These are phyloP conservation scores for Rubia tinctorum DNA, from an alignment of 305 asterid genomes.

Conservation along the genomic window DNA sequence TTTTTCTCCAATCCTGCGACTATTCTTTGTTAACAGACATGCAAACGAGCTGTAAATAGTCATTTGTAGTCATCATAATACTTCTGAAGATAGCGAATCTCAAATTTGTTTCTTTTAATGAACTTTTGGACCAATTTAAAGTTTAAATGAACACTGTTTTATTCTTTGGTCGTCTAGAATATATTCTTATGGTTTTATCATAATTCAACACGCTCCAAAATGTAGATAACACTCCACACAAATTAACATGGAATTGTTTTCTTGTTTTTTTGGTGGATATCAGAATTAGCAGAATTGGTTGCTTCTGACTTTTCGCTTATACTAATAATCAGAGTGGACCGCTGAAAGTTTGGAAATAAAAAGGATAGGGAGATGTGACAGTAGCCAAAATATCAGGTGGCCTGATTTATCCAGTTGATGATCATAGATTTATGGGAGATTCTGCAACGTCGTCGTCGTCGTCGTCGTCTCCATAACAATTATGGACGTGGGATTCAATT, in stretches of 20 bases:
- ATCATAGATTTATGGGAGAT: background rate
- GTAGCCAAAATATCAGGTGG: background rate
- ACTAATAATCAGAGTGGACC: background rate
- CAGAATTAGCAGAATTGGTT: background rate
- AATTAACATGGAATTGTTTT: background rate
- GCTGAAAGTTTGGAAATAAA: background rate
- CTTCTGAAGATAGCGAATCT: background rate
- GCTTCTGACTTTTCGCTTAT: background rate
- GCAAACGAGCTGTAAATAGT: background rate
- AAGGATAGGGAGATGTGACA: background rate
- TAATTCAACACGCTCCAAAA: too few species aligned
- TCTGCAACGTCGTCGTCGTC: background rate
- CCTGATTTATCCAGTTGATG: background rate
- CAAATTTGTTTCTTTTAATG: too few species aligned
- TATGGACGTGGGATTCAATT: background rate
- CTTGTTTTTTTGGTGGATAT: background rate
- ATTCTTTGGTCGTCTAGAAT: background rate
- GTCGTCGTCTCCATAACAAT: slow-evolving; percentile 18
- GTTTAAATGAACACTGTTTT: background rate
- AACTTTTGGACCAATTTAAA: too few species aligned
- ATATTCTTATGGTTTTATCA: too few species aligned
- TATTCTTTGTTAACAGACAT: background rate
- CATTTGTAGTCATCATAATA: background rate
- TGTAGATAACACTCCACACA: too few species aligned
- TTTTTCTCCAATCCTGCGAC: too few species aligned